phyloP scores from a whole-genome alignment of 2,329 filamentous ascomycete species.

The Penicillium nordicum region DNA sequence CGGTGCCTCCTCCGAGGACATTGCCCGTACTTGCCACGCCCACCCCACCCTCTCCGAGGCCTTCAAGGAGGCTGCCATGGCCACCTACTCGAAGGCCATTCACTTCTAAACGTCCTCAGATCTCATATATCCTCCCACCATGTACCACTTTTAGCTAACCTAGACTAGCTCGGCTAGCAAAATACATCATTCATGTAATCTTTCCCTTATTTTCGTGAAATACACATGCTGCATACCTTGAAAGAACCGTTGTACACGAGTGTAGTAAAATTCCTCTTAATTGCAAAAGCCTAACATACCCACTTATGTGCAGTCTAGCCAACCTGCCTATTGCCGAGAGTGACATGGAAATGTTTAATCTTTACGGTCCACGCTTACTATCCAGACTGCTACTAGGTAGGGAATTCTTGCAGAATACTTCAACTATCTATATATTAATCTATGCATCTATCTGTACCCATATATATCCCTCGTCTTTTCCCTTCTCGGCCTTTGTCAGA shows the following conservation, averaged over 20 bases:
- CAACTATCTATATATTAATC: not conserved
- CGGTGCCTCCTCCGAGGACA: slow-evolving; percentile 90
- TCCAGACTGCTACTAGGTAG: not conserved
- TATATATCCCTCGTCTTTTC: not conserved
- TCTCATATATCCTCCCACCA: slow-evolving; percentile 22
- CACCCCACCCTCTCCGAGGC: slow-evolving; percentile 95
- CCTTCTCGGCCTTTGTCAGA: not conserved
- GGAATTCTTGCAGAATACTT: too few species aligned
- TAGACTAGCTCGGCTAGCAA: slow-evolving; percentile 38
- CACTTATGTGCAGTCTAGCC: too few species aligned
- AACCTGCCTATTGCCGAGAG: too few species aligned
- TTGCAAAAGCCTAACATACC: not conserved
- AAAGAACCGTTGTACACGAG: not conserved
- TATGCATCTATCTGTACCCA: not conserved
- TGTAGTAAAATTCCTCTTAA: not conserved
- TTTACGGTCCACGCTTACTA: too few species aligned
- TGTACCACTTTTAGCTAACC: slow-evolving; percentile 28
- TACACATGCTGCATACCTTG: not conserved
- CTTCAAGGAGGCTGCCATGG: slow-evolving; percentile 99
- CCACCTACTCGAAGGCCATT: slow-evolving; percentile 90
- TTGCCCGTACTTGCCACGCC: slow-evolving; percentile 90
- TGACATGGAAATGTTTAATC: too few species aligned
- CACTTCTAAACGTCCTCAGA: slow-evolving; percentile 65
- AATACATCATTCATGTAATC: slow-evolving; percentile 34
- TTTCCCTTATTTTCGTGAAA: slow-evolving; percentile 24